Base-by-base conservation (phyloP, 768 basidiomycete species). In the Boletus insuetus region DNA sequence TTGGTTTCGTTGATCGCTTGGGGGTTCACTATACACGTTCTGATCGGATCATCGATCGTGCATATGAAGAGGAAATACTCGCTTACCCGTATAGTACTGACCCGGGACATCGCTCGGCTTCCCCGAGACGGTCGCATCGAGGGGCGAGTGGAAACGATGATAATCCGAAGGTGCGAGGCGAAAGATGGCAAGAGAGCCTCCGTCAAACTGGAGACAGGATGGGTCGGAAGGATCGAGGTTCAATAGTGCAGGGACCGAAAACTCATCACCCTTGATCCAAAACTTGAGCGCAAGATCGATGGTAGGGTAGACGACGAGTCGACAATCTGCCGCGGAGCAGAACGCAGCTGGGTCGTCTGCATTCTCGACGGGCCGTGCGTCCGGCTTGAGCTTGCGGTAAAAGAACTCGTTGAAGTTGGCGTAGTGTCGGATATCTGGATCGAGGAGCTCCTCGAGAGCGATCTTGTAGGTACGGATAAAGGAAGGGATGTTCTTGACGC, bases 121-220 rank as follows among this genome's bases (percentile, higher is more conserved):
- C 11, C 76, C 71, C 2, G 45, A 24, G 19, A 85, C 67, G 12
- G 74, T 77, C 37, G 78, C 84, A 50, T 85, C 84, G 26, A 86
- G 73, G 14, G 87, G 87, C 34, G 80, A 80, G 58, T 90, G 89
- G 78, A 87, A 91, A 14, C 89, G 82, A 65, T 92, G 90, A 62
- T 91, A 91, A 65, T 92, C 90, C 10, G 84, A 79, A 0, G 89
- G 91, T 0, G 91, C 89, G 17, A 93, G 81, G 49, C 90, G 77
- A 69, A 88, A 86, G 54, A 87, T 82, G 0, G 87, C 87, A 2
- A 91, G 64, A 22, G 81, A 76, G 0, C 76, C 72, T 22, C 75
- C 73, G 9, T 73, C 62, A 49, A 84, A 81, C n/a, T 61, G 54
- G 22, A 66, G 56, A 3, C 79, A 74, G 26, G 71, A 57, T 1